Base-by-base conservation (phyloP, 208 protist genomes). In the Leishmania guyanensis region DNA sequence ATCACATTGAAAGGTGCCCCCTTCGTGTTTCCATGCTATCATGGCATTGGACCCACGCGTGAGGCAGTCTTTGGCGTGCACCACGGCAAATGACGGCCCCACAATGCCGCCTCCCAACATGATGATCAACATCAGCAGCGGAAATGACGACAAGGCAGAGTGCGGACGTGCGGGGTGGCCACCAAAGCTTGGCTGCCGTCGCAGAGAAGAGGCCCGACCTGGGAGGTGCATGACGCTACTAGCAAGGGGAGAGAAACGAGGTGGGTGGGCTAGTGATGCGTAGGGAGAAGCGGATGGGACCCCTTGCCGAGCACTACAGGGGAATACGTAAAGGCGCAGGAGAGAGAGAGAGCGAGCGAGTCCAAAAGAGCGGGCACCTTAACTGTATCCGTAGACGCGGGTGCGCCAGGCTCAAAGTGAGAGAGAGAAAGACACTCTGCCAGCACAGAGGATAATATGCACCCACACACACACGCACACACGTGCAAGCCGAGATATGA, bases 1-100 rank as follows among this genome's bases (percentile, higher is more conserved):
- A 14, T 75, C 56, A 39, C 89, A 89, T 12, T 87, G 69, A 78
- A 97, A 97, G 54, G 78, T 89, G 39, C 94, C 94, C n/a, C 81
- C 78, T 5, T 83, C 77, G 64, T 96, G 89, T 65, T 90, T 90
- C 93, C 94, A 97, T 26, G 84, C 92, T 4, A 82, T 50, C 84
- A 89, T 89, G 10, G 77, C 71, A 17, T 76, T 39, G 2, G 82
- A 9, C 26, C 22, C 73, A 0, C 26, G 50, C 54, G 73, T 79
- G 16, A 43, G 60, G 65, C 92, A 95, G 56, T 92, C 83, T 72
- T 93, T 94, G 3, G 91, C 91, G n/a, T 70, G 76, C 36, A 16
- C 26, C 39, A 53, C n/a, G 3, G 29, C 5, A 29, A 26, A 51
- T 33, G 43, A 5, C 1, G 43, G 36, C 36, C 14, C 50, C 69